phyloP scores from a whole-genome alignment of 1,284 basidiomycete species.

The Phellopilus nigrolimitatus region DNA sequence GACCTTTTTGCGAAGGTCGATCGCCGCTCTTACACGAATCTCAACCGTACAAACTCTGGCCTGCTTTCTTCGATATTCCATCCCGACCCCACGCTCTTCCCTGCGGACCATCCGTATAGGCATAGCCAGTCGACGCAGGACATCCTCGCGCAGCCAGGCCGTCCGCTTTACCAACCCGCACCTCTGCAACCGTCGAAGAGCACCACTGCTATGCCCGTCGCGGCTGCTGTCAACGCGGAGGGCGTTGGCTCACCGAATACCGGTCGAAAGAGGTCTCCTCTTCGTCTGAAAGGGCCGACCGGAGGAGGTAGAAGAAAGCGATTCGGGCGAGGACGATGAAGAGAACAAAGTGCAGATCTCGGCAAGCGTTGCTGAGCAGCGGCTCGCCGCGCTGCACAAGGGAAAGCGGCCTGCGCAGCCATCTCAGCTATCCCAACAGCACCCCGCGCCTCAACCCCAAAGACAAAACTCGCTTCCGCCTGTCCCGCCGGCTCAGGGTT shows the following conservation, averaged over 20 bases:
- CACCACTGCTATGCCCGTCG: slow-evolving; percentile 56
- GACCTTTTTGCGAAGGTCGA: slow-evolving; percentile 79
- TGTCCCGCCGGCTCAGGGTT: not conserved
- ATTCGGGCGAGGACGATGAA: slow-evolving; percentile 46
- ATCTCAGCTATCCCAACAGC: slow-evolving; percentile 21
- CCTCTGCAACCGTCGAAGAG: slow-evolving; percentile 57
- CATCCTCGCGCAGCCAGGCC: slow-evolving; percentile 32
- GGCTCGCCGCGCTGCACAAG: slow-evolving; percentile 43
- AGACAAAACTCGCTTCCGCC: slow-evolving; percentile 9
- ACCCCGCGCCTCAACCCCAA: slow-evolving; percentile 22
- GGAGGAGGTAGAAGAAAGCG: slow-evolving; percentile 63
- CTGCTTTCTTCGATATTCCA: slow-evolving; percentile 65
- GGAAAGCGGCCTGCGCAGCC: slow-evolving; percentile 26
- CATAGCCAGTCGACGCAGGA: slow-evolving; percentile 46
- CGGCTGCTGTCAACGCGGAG: slow-evolving; percentile 44
- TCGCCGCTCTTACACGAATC: slow-evolving; percentile 56
- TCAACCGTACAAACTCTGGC: slow-evolving; percentile 46
- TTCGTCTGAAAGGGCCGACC: slow-evolving; percentile 58
- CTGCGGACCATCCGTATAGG: slow-evolving; percentile 53
- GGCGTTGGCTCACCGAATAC: slow-evolving; percentile 7
- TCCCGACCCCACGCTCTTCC: slow-evolving; percentile 58
- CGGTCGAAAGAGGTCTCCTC: slow-evolving; percentile 12
- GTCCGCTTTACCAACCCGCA: slow-evolving; percentile 20
- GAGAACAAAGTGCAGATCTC: slow-evolving; percentile 50
- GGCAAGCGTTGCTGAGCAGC: slow-evolving; percentile 58